A percentile compares a stretch with the other conserved stretches of the same genome.
Evolutionary conservation across 208 protist species (phyloP).

Genomic region (Crithidia mellificae): DNA sequence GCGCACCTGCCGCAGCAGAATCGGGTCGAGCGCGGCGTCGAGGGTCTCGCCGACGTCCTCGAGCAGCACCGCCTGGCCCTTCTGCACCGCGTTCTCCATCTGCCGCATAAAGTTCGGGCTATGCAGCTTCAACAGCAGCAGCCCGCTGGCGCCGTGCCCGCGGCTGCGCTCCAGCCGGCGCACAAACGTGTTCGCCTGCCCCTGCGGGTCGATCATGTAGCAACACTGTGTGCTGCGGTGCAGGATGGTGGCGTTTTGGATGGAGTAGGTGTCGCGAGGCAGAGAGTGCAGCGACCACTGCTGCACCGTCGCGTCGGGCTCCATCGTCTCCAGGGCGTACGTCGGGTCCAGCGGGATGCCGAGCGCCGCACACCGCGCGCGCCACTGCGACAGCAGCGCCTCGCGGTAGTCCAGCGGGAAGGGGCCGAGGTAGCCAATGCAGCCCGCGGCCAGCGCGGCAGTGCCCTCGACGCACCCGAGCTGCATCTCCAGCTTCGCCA

Average conservation of each 20-base stretch:
- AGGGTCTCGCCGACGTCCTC: constrained; percentile 95
- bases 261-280: constrained; percentile 91
- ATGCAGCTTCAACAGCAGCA: constrained; percentile 92
- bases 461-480: constrained; percentile 70
- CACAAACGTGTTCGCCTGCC: constrained; percentile 95
- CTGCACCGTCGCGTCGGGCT: constrained; percentile 87
- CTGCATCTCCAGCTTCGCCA: constrained; percentile 68
- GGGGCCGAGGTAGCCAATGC: constrained; percentile 88
- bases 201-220: constrained; percentile 94
- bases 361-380: constrained; percentile 53
- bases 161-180: constrained; percentile 78
- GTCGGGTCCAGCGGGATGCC: constrained; percentile 59
- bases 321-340: constrained; percentile 88
- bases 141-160: constrained; percentile 54
- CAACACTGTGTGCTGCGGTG: constrained; percentile 88
- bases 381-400: constrained; percentile 66
- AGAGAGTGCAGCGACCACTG: constrained; percentile 94
- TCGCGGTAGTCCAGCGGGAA: constrained; percentile 86
- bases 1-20: constrained; percentile 94
- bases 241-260: constrained; percentile 91
- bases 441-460: constrained; percentile 83
- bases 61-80: constrained; percentile 94
- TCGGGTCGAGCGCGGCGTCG: constrained; percentile 94
- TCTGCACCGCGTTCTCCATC: constrained; percentile 92
- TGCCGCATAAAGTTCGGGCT: constrained; percentile 91